Evolutionary conservation across 2,329 filamentous ascomycete species (phyloP), one percentile per base, ranked within the genome.

Genomic region (Microsporum ferrugineum): DNA sequence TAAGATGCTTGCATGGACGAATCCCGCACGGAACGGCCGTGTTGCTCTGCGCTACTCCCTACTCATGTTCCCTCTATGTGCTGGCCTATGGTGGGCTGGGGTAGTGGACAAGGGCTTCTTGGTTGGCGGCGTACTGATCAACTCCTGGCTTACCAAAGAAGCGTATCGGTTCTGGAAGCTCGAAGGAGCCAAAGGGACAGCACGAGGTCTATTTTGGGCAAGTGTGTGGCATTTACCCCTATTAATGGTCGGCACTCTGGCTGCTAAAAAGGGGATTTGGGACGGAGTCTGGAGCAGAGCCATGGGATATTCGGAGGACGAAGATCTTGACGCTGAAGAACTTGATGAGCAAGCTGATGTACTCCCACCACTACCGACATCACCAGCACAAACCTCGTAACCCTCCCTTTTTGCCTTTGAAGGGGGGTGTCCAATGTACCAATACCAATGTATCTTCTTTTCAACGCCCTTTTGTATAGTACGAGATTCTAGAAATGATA

Each of bases 141-240:
- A 99, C 71, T 78, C 80, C 36, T 99, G 94, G 94, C 83, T 99
- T 66, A 80, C 85, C 6, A 82, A 84, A 60, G 87, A 95, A 73
- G 90, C 92, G 0, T 83, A 89, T 68, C 79, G 80, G 41, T 96
- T 97, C 76, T 96, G 88, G 86, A 83, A 81, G 64, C 78, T 83
- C 33, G 84, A 90, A 68, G 92, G 92, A 10, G 82, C 87, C 64
- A 85, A 86, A 67, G 91, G 91, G 1, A 89, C 83, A 17, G 91
- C 94, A 1, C 82, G 90, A 61, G 86, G 87, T 0, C 74, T 99
- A 59, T 99, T 99, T 74, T 99, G 94, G 94, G 91, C 94, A 1
- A 96, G 90, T 72, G 90, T 99, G 7, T 97, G 92, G 94, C 91
- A 96, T 76, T 74, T 99, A 56, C 94, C 94, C 0, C 88, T 87